Base-by-base conservation (phyloP, 73 alveolate species). In the Paramecium tetraurelia region DNA sequence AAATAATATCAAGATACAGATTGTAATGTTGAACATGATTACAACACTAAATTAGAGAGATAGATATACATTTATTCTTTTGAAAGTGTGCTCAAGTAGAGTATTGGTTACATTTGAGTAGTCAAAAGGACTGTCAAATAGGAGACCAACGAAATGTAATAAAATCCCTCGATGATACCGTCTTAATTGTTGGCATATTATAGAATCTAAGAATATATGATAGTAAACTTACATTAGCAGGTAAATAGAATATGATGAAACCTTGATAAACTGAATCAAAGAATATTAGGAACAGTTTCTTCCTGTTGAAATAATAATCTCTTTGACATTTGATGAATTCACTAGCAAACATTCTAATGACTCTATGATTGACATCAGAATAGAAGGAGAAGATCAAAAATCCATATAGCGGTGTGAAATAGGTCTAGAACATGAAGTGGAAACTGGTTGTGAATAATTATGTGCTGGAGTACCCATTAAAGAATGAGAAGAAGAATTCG, bases 281-380 rank as follows among this genome's bases (percentile, higher is more conserved):
- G 35, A 80, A 80, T 5, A 80, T 80, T 21, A 80, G 29, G 43
- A 80, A 38, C 1, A 80, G 24, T 46, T 80, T 80, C 57, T 80
- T 80, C 24, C 10, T 80, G 35, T 80, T 80, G 48, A 80, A 80
- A 80, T 20, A 80, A 24, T 80, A 35, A 80, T 80, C 90, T 18
- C 90, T 80, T 35, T 80, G 29, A 24, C 90, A 80, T 80, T 80
- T 80, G 33, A 80, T 80, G 90, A 80, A 80, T 44, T 80, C 90
- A 31, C 90, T 43, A 31, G 90, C 90, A 44, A 80, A 80, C 48
- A 80, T 80, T 80, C 90, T 80, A 12, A 80, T 46, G 1, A 80
- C 75, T 10, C 75, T 6, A 80, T 80, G 90, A 80, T 46, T 80
- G 12, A 80, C 90, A 48, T 80, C 90, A 18, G 90, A 80, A 44